Base-by-base conservation (phyloP, 192 early-diverging fungal genomes). In the Radiomyces spectabilis region DNA sequence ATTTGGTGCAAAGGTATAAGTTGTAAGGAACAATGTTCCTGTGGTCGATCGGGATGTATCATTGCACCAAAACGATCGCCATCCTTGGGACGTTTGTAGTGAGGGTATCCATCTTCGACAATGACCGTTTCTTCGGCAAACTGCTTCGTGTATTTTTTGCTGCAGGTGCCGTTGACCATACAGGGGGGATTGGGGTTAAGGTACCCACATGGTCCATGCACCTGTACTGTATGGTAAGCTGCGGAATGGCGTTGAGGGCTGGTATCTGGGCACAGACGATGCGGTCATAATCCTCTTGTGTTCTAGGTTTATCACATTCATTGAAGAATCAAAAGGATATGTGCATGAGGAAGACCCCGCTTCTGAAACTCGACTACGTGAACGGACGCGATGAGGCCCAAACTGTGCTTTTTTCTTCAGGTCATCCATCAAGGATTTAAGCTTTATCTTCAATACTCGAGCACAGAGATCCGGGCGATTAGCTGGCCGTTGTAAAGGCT, bases 261-360 rank as follows among this genome's bases (percentile, higher is more conserved):
- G 51, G 56, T 10, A 66, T 48, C 15, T 66, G 29, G 0, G 64
- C 64, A 21, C 56, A 59, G 4, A 66, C 31, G 13, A 41, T n/a
- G n/a, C n/a, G n/a, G n/a, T n/a, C n/a, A n/a, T n/a, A n/a, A n/a
- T n/a, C n/a, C n/a, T n/a, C n/a, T 22, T 19, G 1, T 15, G 4
- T 53, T 19, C 19, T 8, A 12, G 22, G 37, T 13, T 57, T 65
- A 33, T 53, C 8, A 7, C 9, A 10, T 9, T 40, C n/a, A 24
- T 45, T n/a, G 26, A 19, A 69, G 22, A 33, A 69, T 69, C 5
- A 66, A 48, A 1, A 69, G 54, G 9, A 73, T 68, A n/a, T 73
- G 60, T 0, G 41, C 59, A 46, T 74, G 66, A 40, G 66, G 60
- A n/a, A 73, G 31, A 5, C 66, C 71, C 2, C 66, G 31, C n/a